These are phyloP conservation scores for Fusarium mexicanum DNA, from an alignment of 2,329 filamentous ascomycete species.

Conservation along the genomic window DNA sequence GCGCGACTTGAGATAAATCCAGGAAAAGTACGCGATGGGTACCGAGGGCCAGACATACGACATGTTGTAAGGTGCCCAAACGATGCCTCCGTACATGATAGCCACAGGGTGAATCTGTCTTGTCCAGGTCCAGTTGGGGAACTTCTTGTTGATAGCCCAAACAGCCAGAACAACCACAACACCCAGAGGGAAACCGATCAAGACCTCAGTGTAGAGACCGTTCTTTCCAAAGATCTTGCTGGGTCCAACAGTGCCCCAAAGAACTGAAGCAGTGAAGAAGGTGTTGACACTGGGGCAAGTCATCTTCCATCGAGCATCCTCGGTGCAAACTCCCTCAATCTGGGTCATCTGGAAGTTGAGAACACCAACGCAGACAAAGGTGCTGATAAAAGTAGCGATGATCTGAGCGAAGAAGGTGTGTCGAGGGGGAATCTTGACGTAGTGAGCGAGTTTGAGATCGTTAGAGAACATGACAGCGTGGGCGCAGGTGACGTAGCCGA, in stretches of 20 bases:
- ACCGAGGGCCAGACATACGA: constrained; percentile 62
- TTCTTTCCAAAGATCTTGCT: constrained; percentile 59
- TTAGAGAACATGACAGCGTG: constrained; percentile 62
- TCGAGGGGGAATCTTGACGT: constrained; percentile 69
- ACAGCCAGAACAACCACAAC: constrained; percentile 56
- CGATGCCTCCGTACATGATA: constrained; percentile 57
- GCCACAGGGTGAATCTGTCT: constrained; percentile 60
- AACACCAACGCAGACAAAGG: constrained; percentile 60
- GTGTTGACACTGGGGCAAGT: constrained; percentile 64
- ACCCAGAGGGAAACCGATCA: constrained; percentile 62
- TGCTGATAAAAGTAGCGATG: constrained; percentile 64
- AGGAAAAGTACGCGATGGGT: constrained; percentile 62
- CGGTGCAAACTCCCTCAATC: constrained; percentile 60
- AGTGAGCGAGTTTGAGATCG: constrained; percentile 61
- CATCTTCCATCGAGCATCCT: constrained; percentile 58
- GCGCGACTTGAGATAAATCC: constrained; percentile 61
- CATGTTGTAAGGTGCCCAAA: constrained; percentile 61
- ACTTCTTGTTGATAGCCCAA: constrained; percentile 52
- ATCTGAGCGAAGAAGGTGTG: constrained; percentile 69
- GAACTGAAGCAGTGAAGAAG: constrained; percentile 65
- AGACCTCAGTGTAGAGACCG: constrained; percentile 58
- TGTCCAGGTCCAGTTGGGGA: constrained; percentile 51
- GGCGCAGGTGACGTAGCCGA: constrained; percentile 60
- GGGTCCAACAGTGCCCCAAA: constrained; percentile 65
- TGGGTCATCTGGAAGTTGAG: constrained; percentile 60